Conservation (phyloP, 306 rosid genomes). For the Rosa chinensis region DNA sequence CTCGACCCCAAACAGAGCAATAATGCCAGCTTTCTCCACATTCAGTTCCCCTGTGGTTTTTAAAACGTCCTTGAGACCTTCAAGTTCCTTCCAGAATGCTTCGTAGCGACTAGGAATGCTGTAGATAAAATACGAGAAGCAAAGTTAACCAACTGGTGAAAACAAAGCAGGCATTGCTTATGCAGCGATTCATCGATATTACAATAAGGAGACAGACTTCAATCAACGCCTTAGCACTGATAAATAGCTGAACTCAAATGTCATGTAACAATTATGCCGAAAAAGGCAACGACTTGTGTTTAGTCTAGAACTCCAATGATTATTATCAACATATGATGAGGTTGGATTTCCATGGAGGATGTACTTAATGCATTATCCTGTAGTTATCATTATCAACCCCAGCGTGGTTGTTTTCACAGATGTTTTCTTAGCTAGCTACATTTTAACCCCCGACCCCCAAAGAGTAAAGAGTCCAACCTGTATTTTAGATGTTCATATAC, state of each 20-base stretch:
- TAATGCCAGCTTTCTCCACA: slow-evolving; percentile 34
- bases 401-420: neutral
- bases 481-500: neutral
- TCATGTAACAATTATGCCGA: neutral
- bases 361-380: neutral
- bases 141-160: slow-evolving; percentile 7
- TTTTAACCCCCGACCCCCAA: neutral
- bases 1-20: slow-evolving; percentile 49
- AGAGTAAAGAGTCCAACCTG: neutral
- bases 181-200: neutral
- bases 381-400: neutral
- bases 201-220: neutral
- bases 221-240: neutral
- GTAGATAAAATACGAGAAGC: slow-evolving; percentile 15
- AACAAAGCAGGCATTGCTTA: neutral
- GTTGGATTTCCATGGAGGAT: slow-evolving; percentile 1
- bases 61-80: slow-evolving; percentile 23
- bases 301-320: neutral
- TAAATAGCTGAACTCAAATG: neutral
- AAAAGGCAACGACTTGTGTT: neutral
- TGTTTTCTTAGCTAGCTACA: neutral
- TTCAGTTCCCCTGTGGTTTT: slow-evolving; percentile 37
- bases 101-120: slow-evolving; percentile 48
- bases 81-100: slow-evolving; percentile 45
- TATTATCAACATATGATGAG: neutral